Evolutionary conservation across 306 rosid genomes (phyloP).

Genomic region (Cucurbita argyrosperma): DNA sequence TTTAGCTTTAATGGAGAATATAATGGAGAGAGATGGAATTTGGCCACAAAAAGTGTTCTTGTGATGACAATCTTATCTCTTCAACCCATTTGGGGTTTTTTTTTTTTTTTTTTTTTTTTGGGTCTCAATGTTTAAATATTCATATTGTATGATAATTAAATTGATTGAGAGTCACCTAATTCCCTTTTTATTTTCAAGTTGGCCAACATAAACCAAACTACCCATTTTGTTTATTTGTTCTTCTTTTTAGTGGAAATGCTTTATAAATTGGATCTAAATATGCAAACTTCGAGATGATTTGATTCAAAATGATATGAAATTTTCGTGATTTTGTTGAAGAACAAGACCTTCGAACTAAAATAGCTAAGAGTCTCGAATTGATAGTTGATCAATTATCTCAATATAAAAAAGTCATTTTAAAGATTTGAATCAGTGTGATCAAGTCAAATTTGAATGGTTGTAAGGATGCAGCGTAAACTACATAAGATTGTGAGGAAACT

Average conservation of each 20-base stretch:
- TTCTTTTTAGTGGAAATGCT: neutral
- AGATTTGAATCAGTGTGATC: too few species aligned
- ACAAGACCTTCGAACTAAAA: too few species aligned
- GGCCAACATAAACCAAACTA: neutral
- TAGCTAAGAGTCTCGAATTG: too few species aligned
- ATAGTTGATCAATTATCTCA: too few species aligned
- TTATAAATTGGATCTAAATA: neutral
- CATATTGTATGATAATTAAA: neutral
- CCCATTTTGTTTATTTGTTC: neutral
- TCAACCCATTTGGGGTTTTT: neutral
- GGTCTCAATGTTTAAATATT: slow-evolving; percentile 1
- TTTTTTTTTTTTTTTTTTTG: neutral
- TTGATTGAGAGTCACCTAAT: neutral
- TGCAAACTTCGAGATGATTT: too few species aligned
- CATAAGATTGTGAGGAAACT: too few species aligned
- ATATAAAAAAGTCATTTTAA: too few species aligned
- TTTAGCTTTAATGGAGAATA: neutral
- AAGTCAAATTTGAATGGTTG: too few species aligned
- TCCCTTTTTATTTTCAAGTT: neutral
- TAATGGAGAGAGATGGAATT: neutral
- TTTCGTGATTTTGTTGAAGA: too few species aligned
- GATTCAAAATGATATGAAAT: too few species aligned
- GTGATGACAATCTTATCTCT: neutral
- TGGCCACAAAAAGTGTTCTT: neutral
- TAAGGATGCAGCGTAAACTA: too few species aligned